Evolutionary conservation across 2,329 filamentous ascomycete species (phyloP).

Genomic region (Lasiodiplodia hormozganensis): DNA sequence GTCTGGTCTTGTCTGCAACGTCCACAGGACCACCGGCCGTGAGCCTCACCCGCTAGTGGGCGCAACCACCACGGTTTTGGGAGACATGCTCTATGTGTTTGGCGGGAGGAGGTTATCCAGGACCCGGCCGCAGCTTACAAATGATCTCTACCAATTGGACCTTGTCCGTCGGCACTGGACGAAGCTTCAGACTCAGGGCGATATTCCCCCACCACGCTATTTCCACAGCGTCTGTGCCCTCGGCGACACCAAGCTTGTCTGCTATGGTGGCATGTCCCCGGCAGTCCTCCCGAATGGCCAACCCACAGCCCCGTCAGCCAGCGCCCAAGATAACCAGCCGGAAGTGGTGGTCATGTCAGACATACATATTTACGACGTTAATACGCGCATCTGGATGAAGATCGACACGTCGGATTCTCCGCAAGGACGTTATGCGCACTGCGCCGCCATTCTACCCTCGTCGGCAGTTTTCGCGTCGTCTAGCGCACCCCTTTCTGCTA

Average conservation of each 20-base stretch:
- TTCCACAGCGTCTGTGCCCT: constrained; percentile 96
- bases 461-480: constrained; percentile 85
- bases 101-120: constrained; percentile 87
- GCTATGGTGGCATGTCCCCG: constrained; percentile 98
- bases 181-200: constrained; percentile 82
- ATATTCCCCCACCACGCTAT: constrained; percentile 89
- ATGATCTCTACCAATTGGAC: constrained; percentile 92
- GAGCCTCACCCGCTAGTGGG: constrained; percentile 93
- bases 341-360: constrained; percentile 98
- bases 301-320: constrained; percentile 46
- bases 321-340: constrained; percentile 69
- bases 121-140: constrained; percentile 82
- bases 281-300: constrained; percentile 56
- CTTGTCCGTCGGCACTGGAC: constrained; percentile 92
- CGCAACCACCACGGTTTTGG: constrained; percentile 91
- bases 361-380: constrained; percentile 92
- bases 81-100: constrained; percentile 96
- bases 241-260: constrained; percentile 95
- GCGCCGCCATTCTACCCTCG: constrained; percentile 89
- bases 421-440: constrained; percentile 95
- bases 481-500: constrained; percentile 81
- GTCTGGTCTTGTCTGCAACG: constrained; percentile 72
- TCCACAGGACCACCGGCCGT: constrained; percentile 82
- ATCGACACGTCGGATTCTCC: constrained; percentile 82
- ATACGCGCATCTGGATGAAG: constrained; percentile 82